Evolutionary conservation across 1,284 basidiomycete species (phyloP).

Genomic region (Microbotryomycetes sp.): DNA sequence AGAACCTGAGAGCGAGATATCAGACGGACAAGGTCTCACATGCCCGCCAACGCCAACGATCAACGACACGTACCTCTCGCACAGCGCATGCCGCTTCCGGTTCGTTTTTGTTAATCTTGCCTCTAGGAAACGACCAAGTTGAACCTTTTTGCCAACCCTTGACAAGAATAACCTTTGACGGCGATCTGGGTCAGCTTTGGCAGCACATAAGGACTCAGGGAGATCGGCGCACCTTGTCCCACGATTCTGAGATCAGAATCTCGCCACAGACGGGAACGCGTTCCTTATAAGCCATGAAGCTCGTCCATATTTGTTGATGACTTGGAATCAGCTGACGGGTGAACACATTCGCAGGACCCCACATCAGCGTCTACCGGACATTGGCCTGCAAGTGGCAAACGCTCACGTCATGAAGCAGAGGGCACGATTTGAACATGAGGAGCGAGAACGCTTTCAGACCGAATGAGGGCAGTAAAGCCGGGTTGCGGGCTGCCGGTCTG

Average conservation of each 20-base stretch:
- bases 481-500: constrained; percentile 67
- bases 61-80: constrained; percentile 81
- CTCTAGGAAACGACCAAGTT: constrained; percentile 97
- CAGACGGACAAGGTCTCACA: background rate
- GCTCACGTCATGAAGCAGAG: constrained; percentile 57
- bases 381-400: too few relatives aligned
- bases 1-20: constrained; percentile 55
- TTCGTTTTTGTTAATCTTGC: constrained; percentile 96
- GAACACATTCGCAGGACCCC: constrained; percentile 59
- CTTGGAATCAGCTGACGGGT: constrained; percentile 41
- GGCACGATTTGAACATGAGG: constrained; percentile 77
- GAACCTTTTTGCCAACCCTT: constrained; percentile 96
- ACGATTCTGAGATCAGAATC: constrained; percentile 83
- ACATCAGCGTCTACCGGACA: constrained; percentile 14
- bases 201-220: background rate
- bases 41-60: too few relatives aligned
- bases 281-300: constrained; percentile 92
- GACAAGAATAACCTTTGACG: constrained; percentile 72
- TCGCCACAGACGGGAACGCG: constrained; percentile 98
- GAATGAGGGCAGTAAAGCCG: constrained; percentile 69
- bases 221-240: constrained; percentile 69
- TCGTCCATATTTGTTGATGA: constrained; percentile 32
- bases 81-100: constrained; percentile 74
- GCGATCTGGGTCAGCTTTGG: constrained; percentile 1
- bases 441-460: constrained; percentile 91